Conservation (phyloP, 768 basidiomycete genomes). For the Lentinula lateritia region DNA sequence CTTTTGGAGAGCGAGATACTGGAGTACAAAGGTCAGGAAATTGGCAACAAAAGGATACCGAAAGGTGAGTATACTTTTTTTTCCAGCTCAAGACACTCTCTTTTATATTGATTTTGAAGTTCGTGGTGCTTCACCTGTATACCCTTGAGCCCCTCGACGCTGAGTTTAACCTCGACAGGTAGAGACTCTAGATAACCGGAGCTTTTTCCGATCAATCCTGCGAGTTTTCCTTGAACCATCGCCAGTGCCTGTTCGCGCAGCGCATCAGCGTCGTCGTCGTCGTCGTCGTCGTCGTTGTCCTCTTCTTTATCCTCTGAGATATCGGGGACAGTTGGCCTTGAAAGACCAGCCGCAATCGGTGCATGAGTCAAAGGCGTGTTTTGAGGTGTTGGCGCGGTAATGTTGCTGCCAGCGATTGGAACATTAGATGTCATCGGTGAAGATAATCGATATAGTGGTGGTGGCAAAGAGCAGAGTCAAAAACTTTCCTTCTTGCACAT, state of each 20-base stretch:
- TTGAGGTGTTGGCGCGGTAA: constrained; percentile 89
- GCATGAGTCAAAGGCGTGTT: constrained; percentile 86
- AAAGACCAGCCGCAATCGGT: constrained; percentile 73
- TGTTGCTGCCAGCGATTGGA: constrained; percentile 52
- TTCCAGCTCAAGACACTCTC: constrained; percentile 92
- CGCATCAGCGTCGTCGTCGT: constrained; percentile 28
- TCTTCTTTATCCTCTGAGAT: constrained; percentile 78
- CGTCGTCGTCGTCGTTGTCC: constrained; percentile 37
- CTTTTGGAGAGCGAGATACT: constrained; percentile 74
- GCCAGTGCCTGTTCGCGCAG: constrained; percentile 66
- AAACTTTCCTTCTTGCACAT: neutral
- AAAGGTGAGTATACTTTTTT: constrained; percentile 64
- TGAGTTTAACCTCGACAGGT: constrained; percentile 73
- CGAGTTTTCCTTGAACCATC: constrained; percentile 86
- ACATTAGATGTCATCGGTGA: constrained; percentile 60
- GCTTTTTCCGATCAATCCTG: constrained; percentile 80
- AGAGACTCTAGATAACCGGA: constrained; percentile 94
- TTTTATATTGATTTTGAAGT: constrained; percentile 90
- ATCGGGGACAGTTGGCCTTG: constrained; percentile 84
- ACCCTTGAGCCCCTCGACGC: constrained; percentile 89
- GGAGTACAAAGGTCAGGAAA: constrained; percentile 6
- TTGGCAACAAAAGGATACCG: constrained; percentile 7
- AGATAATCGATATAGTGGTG: neutral
- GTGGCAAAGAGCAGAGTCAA: neutral
- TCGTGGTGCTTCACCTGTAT: constrained; percentile 89